Evolutionary conservation across 257 asterid genomes (phyloP).

Genomic region (Fraxinus quadrangulata): DNA sequence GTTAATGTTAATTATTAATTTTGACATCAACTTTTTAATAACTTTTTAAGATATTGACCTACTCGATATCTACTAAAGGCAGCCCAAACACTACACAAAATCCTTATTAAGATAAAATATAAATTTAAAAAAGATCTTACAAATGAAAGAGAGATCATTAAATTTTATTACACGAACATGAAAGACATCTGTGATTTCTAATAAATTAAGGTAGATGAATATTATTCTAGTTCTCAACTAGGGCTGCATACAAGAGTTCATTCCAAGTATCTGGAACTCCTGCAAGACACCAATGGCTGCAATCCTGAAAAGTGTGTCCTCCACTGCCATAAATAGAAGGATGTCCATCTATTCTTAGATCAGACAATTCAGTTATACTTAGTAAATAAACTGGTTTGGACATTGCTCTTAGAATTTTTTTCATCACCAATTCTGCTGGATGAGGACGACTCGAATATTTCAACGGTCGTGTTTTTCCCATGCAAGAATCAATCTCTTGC

Average conservation of each 20-base stretch:
- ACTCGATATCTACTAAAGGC: too few species aligned
- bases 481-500: constrained; percentile 3
- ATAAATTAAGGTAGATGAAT: too few species aligned
- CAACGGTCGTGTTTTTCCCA: constrained; percentile 16
- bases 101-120: too few species aligned
- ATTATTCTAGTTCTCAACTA: neutral
- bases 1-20: too few species aligned
- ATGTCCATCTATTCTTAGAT: constrained; percentile 33
- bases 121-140: too few species aligned
- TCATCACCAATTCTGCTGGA: constrained; percentile 24
- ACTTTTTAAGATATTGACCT: too few species aligned
- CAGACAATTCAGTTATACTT: constrained; percentile 32
- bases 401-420: constrained; percentile 24
- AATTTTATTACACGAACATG: too few species aligned
- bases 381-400: constrained; percentile 30
- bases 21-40: too few species aligned
- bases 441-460: neutral
- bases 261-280: constrained; percentile 45
- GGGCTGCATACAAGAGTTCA: constrained; percentile 26
- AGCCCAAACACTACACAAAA: too few species aligned
- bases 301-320: constrained; percentile 25
- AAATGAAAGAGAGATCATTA: too few species aligned
- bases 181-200: too few species aligned
- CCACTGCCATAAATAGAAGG: constrained; percentile 30
- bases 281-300: constrained; percentile 40